Conservation (phyloP, 73 alveolate genomes). For the Effrenium voratum region DNA sequence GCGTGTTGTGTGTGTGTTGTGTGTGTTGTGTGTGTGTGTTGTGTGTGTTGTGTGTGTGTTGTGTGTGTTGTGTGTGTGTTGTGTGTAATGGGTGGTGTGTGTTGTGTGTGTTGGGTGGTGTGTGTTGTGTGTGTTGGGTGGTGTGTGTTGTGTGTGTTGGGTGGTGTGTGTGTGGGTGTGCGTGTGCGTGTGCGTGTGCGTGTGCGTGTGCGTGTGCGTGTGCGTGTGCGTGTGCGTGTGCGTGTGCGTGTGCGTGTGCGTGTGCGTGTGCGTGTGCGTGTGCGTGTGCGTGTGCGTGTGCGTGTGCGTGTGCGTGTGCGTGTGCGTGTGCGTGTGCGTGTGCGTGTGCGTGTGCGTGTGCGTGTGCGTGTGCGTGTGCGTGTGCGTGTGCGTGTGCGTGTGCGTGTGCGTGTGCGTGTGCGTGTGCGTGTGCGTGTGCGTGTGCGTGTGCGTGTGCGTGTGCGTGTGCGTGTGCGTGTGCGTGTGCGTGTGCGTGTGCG, state of each 20-base stretch:
- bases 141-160: too few species aligned
- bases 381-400: neutral
- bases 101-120: too few species aligned
- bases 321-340: neutral
- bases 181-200: neutral
- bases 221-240: neutral
- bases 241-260: neutral
- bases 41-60: too few species aligned
- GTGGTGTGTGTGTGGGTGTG: too few species aligned
- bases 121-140: too few species aligned
- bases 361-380: neutral
- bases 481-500: neutral
- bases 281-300: neutral
- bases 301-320: neutral
- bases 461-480: neutral
- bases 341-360: neutral
- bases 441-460: neutral
- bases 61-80: too few species aligned
- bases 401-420: neutral
- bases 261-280: neutral
- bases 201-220: neutral
- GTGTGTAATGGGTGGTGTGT: too few species aligned
- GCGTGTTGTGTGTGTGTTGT: too few species aligned
- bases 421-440: neutral
- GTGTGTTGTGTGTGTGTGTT: too few species aligned